Percentiles rank a stretch among this genome's conserved stretches.
Conservation (phyloP, 2,329 filamentous ascomycete genomes). For the Aspergillus alliaceus region DNA sequence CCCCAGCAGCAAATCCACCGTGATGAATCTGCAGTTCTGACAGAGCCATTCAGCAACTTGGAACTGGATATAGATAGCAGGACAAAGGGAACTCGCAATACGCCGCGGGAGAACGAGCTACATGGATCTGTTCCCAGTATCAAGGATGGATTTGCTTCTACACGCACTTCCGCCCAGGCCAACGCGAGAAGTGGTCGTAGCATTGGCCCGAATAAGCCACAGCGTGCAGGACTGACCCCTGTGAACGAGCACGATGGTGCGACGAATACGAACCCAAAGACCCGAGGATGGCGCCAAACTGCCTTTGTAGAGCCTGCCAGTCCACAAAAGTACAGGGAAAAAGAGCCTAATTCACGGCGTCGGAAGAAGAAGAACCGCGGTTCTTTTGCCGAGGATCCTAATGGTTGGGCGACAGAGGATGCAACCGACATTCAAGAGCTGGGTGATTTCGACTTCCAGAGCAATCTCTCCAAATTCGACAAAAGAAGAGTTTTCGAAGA, state of each 20-base stretch:
- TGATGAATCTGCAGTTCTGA: slow-evolving; percentile 37
- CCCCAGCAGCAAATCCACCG: slow-evolving; percentile 18
- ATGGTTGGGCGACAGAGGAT: slow-evolving; percentile 94
- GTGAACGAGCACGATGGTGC: slow-evolving; percentile 35
- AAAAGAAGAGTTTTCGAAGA: slow-evolving; percentile 89
- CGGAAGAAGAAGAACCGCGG: slow-evolving; percentile 48
- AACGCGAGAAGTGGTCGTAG: slow-evolving; percentile 46
- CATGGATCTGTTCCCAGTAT: slow-evolving; percentile 17
- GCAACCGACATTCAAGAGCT: slow-evolving; percentile 91
- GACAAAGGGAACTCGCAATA: slow-evolving; percentile 11
- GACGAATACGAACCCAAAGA: slow-evolving; percentile 44
- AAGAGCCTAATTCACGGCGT: slow-evolving; percentile 38
- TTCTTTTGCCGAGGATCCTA: slow-evolving; percentile 58
- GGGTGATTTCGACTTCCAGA: slow-evolving; percentile 91
- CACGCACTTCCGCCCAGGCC: slow-evolving; percentile 26
- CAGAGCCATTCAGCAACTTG: slow-evolving; percentile 47
- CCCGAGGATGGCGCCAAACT: slow-evolving; percentile 68
- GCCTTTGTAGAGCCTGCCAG: slow-evolving; percentile 60
- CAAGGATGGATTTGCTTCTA: slow-evolving; percentile 18
- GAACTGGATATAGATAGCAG: slow-evolving; percentile 32
- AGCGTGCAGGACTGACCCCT: slow-evolving; percentile 42
- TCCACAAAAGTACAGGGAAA: slow-evolving; percentile 40
- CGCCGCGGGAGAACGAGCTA: slow-evolving; percentile 15
- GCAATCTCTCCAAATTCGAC: slow-evolving; percentile 89
- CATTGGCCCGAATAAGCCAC: slow-evolving; percentile 45